A percentile compares a stretch with the other conserved stretches of the same genome.
These are phyloP conservation scores for Fusarium sp. DNA, from an alignment of 2,329 filamentous ascomycete genomes.

Conservation along the genomic window DNA sequence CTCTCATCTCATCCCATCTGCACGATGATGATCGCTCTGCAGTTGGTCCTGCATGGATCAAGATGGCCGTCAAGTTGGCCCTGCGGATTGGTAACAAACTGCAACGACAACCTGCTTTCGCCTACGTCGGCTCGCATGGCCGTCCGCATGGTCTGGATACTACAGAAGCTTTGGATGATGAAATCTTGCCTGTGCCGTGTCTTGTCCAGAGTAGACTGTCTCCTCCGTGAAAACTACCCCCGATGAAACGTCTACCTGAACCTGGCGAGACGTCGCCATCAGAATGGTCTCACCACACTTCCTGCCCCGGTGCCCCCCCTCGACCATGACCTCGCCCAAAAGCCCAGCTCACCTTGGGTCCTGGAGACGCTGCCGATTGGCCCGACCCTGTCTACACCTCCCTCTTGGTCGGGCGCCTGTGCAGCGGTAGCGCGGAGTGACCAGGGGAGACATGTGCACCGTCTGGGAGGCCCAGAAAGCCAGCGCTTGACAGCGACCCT, in stretches of 20 bases:
- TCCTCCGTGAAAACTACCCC: background rate
- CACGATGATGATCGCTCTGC: slow-evolving; percentile 40
- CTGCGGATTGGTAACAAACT: background rate
- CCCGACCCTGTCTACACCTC: background rate
- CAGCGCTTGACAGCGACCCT: slow-evolving; percentile 11
- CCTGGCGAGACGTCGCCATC: slow-evolving; percentile 26
- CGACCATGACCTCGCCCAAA: slow-evolving; percentile 1
- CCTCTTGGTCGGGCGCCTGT: slow-evolving; percentile 42
- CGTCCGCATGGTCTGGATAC: background rate
- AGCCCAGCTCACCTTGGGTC: background rate
- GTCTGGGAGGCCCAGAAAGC: background rate
- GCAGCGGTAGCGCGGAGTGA: slow-evolving; percentile 24
- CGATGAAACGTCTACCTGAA: slow-evolving; percentile 24
- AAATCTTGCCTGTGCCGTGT: background rate
- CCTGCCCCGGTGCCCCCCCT: background rate
- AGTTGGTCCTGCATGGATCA: slow-evolving; percentile 27
- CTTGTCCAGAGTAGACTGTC: background rate
- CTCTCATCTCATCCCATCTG: slow-evolving; percentile 21
- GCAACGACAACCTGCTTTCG: background rate
- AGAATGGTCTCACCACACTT: slow-evolving; percentile 40
- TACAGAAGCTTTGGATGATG: background rate
- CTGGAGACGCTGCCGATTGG: slow-evolving; percentile 41
- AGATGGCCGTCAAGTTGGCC: slow-evolving; percentile 11
- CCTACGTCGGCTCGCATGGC: background rate
- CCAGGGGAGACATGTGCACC: slow-evolving; percentile 13